These are phyloP conservation scores for Ascochyta rabiei DNA, from an alignment of 2,329 filamentous ascomycete genomes.

Conservation along the genomic window DNA sequence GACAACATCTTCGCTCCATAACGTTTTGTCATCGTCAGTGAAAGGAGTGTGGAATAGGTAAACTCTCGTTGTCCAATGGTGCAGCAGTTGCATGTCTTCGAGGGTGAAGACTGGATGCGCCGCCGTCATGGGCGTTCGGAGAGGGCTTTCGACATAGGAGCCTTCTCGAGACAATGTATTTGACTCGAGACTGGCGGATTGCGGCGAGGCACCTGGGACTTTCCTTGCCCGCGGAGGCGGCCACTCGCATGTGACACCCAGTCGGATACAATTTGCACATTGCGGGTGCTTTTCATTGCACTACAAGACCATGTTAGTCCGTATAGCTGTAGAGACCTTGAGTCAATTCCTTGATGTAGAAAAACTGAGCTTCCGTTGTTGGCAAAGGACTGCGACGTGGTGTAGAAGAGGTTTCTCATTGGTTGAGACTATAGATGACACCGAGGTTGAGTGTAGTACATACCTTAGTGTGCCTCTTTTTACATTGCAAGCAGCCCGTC, in stretches of 20 bases:
- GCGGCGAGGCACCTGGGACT: background rate
- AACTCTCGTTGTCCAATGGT: slow-evolving; percentile 37
- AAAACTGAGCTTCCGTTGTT: background rate
- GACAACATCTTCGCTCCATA: slow-evolving; percentile 30
- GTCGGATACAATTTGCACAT: slow-evolving; percentile 38
- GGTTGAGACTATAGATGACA: background rate
- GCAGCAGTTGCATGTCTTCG: slow-evolving; percentile 35
- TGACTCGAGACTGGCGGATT: background rate
- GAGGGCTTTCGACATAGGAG: slow-evolving; percentile 19
- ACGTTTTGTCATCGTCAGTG: slow-evolving; percentile 7
- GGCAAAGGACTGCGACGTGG: background rate
- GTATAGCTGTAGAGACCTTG: background rate
- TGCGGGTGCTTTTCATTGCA: slow-evolving; percentile 41
- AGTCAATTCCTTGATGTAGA: background rate
- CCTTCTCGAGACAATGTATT: slow-evolving; percentile 8
- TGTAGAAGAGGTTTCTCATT: background rate
- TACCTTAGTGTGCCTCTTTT: slow-evolving; percentile 43
- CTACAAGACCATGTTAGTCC: slow-evolving; percentile 14
- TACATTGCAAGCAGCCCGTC: slow-evolving; percentile 42
- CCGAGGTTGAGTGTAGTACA: background rate
- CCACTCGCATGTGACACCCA: slow-evolving; percentile 39
- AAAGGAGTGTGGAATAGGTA: slow-evolving; percentile 25
- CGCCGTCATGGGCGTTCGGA: slow-evolving; percentile 16
- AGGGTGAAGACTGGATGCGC: slow-evolving; percentile 1
- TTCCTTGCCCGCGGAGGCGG: slow-evolving; percentile 16